Evolutionary conservation across 805 yeast genomes (phyloP).

Genomic region (Candida yuanshanica): DNA sequence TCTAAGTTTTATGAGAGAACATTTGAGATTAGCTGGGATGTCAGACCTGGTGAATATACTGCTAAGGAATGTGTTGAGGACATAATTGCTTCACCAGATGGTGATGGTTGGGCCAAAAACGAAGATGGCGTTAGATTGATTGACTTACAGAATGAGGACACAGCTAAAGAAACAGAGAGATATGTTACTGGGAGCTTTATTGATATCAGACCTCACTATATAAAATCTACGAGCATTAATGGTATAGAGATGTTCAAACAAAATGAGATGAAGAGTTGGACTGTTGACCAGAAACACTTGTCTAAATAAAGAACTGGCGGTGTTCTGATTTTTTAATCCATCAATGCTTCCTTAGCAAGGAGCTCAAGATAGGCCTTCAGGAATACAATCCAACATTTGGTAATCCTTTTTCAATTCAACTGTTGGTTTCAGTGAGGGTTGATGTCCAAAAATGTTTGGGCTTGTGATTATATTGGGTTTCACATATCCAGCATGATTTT

Average conservation of each 20-base stretch:
- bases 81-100: conserved; percentile 66
- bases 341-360: no score
- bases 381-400: neutral
- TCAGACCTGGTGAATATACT: conserved; percentile 47
- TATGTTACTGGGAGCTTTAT: neutral
- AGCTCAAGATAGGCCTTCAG: neutral
- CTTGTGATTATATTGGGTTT: neutral
- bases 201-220: neutral
- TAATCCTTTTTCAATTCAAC: neutral
- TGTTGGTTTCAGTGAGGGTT: neutral
- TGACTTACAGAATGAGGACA: conserved; percentile 25
- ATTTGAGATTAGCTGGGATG: conserved; percentile 58
- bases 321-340: no score
- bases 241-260: conserved; percentile 20
- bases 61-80: conserved; percentile 73
- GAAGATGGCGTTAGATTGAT: conserved; percentile 38
- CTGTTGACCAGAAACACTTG: conserved; percentile 11
- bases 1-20: conserved; percentile 46
- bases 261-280: conserved; percentile 35
- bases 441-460: neutral
- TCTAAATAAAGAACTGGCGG: no score
- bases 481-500: neutral
- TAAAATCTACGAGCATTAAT: neutral
- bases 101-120: conserved; percentile 59
- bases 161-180: neutral